Percentiles rank a stretch among this genome's conserved stretches.
These are phyloP conservation scores for Globisporangium perplexum DNA, from an alignment of 352 stramenopile genomes.

Conservation along the genomic window DNA sequence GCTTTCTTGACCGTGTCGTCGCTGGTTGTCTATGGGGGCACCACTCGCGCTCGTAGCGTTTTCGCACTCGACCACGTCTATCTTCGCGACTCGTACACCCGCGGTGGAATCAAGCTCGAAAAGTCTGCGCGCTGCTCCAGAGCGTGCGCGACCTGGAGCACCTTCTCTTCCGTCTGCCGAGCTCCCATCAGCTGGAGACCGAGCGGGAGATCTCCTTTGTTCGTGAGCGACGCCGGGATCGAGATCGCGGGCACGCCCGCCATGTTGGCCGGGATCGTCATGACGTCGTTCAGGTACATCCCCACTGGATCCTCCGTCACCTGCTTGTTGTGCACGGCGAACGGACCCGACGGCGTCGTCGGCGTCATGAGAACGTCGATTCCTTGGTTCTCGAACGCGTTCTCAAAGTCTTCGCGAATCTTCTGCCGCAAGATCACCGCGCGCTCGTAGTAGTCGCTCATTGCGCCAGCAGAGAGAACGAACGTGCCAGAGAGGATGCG, in stretches of 20 bases:
- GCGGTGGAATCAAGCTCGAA: slow-evolving; percentile 29
- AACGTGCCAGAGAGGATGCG: slow-evolving; percentile 90
- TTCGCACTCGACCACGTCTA: neutral
- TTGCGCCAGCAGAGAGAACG: slow-evolving; percentile 82
- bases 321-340: slow-evolving; percentile 51
- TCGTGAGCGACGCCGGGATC: slow-evolving; percentile 61
- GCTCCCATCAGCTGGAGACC: slow-evolving; percentile 77
- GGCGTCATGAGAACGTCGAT: slow-evolving; percentile 86
- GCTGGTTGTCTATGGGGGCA: neutral
- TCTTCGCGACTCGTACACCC: slow-evolving; percentile 38
- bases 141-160: slow-evolving; percentile 58
- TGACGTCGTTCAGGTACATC: slow-evolving; percentile 91
- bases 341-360: slow-evolving; percentile 81
- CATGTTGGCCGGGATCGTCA: slow-evolving; percentile 89
- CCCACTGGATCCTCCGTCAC: slow-evolving; percentile 61
- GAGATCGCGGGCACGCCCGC: slow-evolving; percentile 85
- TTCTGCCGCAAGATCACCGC: slow-evolving; percentile 73
- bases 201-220: slow-evolving; percentile 48
- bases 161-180: slow-evolving; percentile 46
- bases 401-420: slow-evolving; percentile 74
- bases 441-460: slow-evolving; percentile 89
- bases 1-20: neutral
- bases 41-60: neutral
- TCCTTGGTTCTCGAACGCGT: slow-evolving; percentile 40
- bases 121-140: slow-evolving; percentile 60